Evolutionary conservation across 257 asterid species (phyloP).

Genomic region (Solanum acaule): DNA sequence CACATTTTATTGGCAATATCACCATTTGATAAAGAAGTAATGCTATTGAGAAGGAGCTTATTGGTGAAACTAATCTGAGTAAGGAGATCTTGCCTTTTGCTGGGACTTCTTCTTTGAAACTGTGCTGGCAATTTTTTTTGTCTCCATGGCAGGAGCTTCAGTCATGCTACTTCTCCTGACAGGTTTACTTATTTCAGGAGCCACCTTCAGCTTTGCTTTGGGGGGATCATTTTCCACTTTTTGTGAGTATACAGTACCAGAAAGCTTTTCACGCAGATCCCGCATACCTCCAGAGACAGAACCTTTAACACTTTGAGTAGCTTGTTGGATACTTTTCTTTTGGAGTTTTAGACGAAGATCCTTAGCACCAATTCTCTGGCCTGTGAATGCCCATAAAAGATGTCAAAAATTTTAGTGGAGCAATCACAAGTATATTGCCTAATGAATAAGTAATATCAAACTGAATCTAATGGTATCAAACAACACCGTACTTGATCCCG

Average conservation of each 20-base stretch:
- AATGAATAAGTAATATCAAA: background rate
- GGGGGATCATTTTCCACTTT: constrained; percentile 38
- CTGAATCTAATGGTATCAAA: background rate
- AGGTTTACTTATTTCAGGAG: constrained; percentile 53
- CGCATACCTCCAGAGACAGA: constrained; percentile 58
- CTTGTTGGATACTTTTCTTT: constrained; percentile 54
- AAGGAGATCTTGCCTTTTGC: constrained; percentile 38
- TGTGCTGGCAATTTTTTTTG: constrained; percentile 27
- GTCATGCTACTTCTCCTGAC: constrained; percentile 51
- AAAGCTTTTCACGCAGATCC: constrained; percentile 94
- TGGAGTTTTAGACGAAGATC: constrained; percentile 98
- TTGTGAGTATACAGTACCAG: constrained; percentile 52
- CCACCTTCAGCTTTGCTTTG: constrained; percentile 36
- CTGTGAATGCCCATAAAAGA: constrained; percentile 26
- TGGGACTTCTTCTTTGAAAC: constrained; percentile 50
- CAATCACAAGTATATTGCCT: background rate
- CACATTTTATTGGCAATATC: background rate
- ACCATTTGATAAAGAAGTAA: background rate
- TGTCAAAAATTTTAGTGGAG: background rate
- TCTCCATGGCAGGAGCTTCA: constrained; percentile 42
- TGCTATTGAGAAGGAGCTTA: background rate
- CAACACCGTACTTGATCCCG: constrained; percentile 38
- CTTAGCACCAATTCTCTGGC: constrained; percentile 47
- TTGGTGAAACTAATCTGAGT: background rate
- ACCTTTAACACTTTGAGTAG: constrained; percentile 41